phyloP scores from a whole-genome alignment of 306 rosid species.

The Rosa lucieae region DNA sequence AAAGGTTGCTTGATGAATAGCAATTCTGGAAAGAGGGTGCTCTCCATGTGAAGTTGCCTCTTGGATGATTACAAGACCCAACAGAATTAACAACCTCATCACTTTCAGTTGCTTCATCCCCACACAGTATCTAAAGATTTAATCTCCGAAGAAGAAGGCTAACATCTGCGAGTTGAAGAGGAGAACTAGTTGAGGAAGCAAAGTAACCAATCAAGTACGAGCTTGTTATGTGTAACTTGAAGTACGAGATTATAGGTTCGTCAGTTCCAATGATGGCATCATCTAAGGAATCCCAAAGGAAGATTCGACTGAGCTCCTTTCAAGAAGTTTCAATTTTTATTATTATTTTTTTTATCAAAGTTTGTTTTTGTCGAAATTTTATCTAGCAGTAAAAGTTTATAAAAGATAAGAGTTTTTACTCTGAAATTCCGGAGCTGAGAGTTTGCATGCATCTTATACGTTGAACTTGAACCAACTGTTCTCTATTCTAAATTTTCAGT shows the following conservation, averaged over 20 bases:
- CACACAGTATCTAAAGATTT: background rate
- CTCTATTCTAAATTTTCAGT: too few relatives aligned
- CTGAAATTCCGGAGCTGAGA: too few relatives aligned
- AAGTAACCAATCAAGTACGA: too few relatives aligned
- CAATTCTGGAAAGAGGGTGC: slow-evolving; percentile 57
- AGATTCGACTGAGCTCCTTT: background rate
- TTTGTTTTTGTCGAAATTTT: too few relatives aligned
- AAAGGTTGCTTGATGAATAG: slow-evolving; percentile 46
- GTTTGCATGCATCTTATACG: too few relatives aligned
- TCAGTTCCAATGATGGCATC: background rate
- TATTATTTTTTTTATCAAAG: too few relatives aligned
- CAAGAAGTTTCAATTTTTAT: too few relatives aligned
- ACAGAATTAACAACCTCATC: slow-evolving; percentile 33
- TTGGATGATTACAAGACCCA: slow-evolving; percentile 39
- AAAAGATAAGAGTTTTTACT: too few relatives aligned
- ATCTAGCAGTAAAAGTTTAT: too few relatives aligned
- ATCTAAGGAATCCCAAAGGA: background rate
- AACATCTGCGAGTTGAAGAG: background rate
- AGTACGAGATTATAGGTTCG: background rate
- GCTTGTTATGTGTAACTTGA: too few relatives aligned
- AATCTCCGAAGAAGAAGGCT: too few relatives aligned
- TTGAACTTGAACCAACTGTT: too few relatives aligned
- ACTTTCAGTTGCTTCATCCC: slow-evolving; percentile 40
- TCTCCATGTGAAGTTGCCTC: slow-evolving; percentile 48
- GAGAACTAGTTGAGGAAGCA: background rate